Evolutionary conservation across 371 early-diverging fungal genomes (phyloP).

Genomic region (Rhizomucor pusillus): DNA sequence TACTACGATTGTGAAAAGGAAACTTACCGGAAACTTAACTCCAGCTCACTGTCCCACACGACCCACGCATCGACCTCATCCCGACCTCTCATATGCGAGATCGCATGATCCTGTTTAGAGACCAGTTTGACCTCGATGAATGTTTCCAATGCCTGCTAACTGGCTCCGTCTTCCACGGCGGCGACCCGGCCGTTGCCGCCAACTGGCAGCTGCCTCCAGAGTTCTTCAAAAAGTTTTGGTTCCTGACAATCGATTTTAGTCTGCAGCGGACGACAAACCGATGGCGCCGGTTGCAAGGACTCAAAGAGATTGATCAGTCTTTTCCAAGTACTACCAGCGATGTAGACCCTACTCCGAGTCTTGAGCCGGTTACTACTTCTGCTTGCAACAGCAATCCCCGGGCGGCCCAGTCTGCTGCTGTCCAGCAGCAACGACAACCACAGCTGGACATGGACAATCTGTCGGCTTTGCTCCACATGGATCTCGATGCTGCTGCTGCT

Average conservation of each 20-base stretch:
- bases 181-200: constrained; percentile 45
- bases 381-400: too few species aligned
- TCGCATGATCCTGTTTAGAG: constrained; percentile 50
- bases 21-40: too few species aligned
- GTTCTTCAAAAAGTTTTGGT: constrained; percentile 50
- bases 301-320: constrained; percentile 17
- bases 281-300: constrained; percentile 27
- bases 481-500: too few species aligned
- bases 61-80: constrained; percentile 49
- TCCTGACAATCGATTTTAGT: constrained; percentile 26
- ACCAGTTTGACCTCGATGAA: constrained; percentile 44
- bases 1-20: neutral
- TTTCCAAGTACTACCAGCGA: neutral
- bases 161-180: constrained; percentile 43
- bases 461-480: too few species aligned
- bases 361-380: too few species aligned
- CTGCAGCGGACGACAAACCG: constrained; percentile 23
- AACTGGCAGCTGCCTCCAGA: constrained; percentile 45
- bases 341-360: too few species aligned
- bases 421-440: too few species aligned
- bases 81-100: constrained; percentile 50
- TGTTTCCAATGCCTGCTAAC: constrained; percentile 41
- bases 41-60: constrained; percentile 43
- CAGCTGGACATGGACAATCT: too few species aligned
- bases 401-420: too few species aligned